phyloP scores from a whole-genome alignment of 306 rosid genomes.

The Trifolium repens region DNA sequence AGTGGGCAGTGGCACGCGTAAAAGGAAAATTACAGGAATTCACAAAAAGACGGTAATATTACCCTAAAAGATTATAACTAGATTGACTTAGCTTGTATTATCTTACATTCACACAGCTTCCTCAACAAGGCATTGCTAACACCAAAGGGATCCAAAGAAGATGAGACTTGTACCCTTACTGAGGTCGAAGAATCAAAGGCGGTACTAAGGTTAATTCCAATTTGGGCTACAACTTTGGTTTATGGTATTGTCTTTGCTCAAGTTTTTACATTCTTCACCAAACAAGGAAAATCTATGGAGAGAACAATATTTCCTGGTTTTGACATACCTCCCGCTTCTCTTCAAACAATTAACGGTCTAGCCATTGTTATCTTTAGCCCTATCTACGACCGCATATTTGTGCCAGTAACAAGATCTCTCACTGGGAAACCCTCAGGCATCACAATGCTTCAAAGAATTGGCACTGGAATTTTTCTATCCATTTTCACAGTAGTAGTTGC shows the following conservation, averaged over 20 bases:
- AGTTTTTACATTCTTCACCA: slow-evolving; percentile 42
- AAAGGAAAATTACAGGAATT: too few relatives aligned
- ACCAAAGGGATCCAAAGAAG: slow-evolving; percentile 38
- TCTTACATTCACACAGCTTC: slow-evolving; percentile 30
- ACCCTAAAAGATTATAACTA: too few relatives aligned
- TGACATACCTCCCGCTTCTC: slow-evolving; percentile 67
- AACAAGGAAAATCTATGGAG: slow-evolving; percentile 60
- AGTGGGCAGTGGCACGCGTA: too few relatives aligned
- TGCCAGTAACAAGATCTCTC: slow-evolving; percentile 56
- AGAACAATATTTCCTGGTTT: slow-evolving; percentile 53
- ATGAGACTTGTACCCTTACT: slow-evolving; percentile 26
- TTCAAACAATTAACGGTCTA: slow-evolving; percentile 37
- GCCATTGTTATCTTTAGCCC: slow-evolving; percentile 48
- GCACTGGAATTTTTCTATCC: background rate
- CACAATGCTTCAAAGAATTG: background rate
- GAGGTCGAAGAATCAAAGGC: slow-evolving; percentile 61
- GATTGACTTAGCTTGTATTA: too few relatives aligned
- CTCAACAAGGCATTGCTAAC: slow-evolving; percentile 48
- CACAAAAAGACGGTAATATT: too few relatives aligned
- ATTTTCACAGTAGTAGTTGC: slow-evolving; percentile 50
- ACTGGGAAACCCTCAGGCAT: slow-evolving; percentile 43
- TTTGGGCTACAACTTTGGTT: slow-evolving; percentile 46
- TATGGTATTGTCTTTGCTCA: slow-evolving; percentile 52
- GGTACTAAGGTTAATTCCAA: slow-evolving; percentile 50
- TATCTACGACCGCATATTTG: slow-evolving; percentile 61